Conservation (phyloP, 805 yeast genomes). For the Saccharomycopsis oosterbeekiorum region DNA sequence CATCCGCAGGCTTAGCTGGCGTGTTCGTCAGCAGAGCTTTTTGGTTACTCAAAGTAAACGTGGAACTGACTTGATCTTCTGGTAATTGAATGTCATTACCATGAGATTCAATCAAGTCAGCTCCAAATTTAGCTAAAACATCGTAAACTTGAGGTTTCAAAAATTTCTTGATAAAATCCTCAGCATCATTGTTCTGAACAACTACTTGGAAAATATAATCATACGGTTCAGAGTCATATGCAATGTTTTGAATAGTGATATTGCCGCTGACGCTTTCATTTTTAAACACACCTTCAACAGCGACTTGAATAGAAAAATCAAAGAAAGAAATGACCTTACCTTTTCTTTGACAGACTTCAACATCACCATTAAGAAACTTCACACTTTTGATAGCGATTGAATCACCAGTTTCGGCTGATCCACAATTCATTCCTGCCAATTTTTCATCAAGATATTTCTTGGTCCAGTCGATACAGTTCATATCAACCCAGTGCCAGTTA, state of each 20-base stretch:
- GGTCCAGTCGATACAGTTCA: constrained; percentile 92
- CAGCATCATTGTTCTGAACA: constrained; percentile 45
- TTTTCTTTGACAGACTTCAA: constrained; percentile 93
- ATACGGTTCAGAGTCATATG: constrained; percentile 80
- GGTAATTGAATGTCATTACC: constrained; percentile 85
- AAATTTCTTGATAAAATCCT: constrained; percentile 38
- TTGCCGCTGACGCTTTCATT: constrained; percentile 44
- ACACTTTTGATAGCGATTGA: constrained; percentile 32
- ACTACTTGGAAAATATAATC: constrained; percentile 80
- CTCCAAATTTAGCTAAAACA: constrained; percentile 56
- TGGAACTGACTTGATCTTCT: constrained; percentile 50
- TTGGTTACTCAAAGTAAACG: constrained; percentile 44
- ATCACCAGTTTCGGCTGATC: constrained; percentile 23
- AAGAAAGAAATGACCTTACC: constrained; percentile 91
- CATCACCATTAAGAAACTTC: constrained; percentile 80
- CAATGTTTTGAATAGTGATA: constrained; percentile 80
- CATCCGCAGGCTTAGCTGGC: constrained; percentile 18
- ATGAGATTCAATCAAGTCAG: constrained; percentile 62
- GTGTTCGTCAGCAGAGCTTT: constrained; percentile 15
- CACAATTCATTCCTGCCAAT: constrained; percentile 37
- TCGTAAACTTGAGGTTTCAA: constrained; percentile 64
- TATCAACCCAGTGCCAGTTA: constrained; percentile 99
- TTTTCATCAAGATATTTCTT: constrained; percentile 59
- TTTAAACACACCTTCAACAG: constrained; percentile 9
- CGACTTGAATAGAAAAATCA: constrained; percentile 49